Evolutionary conservation across 192 early-diverging fungal genomes (phyloP).

Genomic region (Coemansia asiatica): DNA sequence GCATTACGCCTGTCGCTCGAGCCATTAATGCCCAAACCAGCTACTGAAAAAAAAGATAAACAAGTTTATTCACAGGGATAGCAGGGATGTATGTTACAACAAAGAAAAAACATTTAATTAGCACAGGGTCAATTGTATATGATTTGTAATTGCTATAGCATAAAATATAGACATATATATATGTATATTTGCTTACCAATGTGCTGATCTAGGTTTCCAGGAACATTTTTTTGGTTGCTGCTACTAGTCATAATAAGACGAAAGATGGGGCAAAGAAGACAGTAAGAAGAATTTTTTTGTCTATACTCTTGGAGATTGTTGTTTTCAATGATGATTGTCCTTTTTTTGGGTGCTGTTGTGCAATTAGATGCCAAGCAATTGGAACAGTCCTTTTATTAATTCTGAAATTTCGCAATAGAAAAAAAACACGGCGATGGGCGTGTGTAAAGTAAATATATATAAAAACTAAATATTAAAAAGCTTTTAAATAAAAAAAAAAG

Average conservation of each 20-base stretch:
- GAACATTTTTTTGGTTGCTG: conserved; percentile 60
- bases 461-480: not conserved
- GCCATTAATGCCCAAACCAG: conserved; percentile 70
- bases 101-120: no score
- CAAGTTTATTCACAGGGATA: not conserved
- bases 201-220: conserved; percentile 70
- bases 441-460: not conserved
- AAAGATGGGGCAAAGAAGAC: conserved; percentile 4
- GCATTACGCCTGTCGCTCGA: conserved; percentile 44
- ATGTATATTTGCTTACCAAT: conserved; percentile 58
- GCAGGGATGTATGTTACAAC: no score
- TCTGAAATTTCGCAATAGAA: not conserved
- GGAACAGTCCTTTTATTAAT: not conserved
- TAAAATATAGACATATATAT: not conserved
- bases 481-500: not conserved
- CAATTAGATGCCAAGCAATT: not conserved
- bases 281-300: conserved; percentile 1
- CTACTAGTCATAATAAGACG: conserved; percentile 49
- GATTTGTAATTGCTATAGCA: not conserved
- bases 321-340: not conserved
- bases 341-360: not conserved
- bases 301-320: not conserved
- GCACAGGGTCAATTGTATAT: not conserved
- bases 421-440: not conserved
- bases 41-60: conserved; percentile 37